phyloP scores from a whole-genome alignment of 305 asterid species.

The Rubia occidens region DNA sequence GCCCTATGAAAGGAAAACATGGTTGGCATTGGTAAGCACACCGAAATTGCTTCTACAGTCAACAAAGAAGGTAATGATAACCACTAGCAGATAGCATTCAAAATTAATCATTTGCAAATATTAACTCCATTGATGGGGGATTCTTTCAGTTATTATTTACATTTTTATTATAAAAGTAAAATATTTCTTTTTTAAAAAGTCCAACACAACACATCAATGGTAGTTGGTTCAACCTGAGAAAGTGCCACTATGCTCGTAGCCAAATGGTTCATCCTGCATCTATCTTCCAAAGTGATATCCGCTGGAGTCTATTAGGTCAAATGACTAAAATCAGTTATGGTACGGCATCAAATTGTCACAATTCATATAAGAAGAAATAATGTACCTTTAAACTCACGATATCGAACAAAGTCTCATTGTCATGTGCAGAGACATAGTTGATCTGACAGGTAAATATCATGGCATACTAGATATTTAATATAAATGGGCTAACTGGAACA shows the following conservation, averaged over 20 bases:
- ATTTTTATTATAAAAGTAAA: neutral
- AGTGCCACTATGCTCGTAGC: slow-evolving; percentile 83
- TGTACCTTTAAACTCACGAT: slow-evolving; percentile 76
- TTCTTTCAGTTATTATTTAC: neutral
- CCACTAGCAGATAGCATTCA: neutral
- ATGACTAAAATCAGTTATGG: slow-evolving; percentile 19
- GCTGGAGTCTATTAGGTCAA: slow-evolving; percentile 50
- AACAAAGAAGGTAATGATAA: neutral
- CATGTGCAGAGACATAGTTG: slow-evolving; percentile 95
- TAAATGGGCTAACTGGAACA: neutral
- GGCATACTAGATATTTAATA: slow-evolving; percentile 7
- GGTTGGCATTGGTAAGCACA: neutral
- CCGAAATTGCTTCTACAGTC: neutral
- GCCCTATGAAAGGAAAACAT: slow-evolving; percentile 41
- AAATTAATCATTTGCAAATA: neutral
- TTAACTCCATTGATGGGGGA: neutral
- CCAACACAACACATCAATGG: slow-evolving; percentile 3
- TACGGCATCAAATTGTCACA: neutral
- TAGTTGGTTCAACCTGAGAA: slow-evolving; percentile 60
- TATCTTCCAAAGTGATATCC: slow-evolving; percentile 58
- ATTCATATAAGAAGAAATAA: slow-evolving; percentile 3
- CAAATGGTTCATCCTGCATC: slow-evolving; percentile 94
- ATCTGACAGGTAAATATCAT: slow-evolving; percentile 35
- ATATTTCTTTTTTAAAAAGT: neutral
- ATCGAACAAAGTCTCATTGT: slow-evolving; percentile 90